Conservation (phyloP, 208 protist genomes). For the Trichomonas gallinae region DNA sequence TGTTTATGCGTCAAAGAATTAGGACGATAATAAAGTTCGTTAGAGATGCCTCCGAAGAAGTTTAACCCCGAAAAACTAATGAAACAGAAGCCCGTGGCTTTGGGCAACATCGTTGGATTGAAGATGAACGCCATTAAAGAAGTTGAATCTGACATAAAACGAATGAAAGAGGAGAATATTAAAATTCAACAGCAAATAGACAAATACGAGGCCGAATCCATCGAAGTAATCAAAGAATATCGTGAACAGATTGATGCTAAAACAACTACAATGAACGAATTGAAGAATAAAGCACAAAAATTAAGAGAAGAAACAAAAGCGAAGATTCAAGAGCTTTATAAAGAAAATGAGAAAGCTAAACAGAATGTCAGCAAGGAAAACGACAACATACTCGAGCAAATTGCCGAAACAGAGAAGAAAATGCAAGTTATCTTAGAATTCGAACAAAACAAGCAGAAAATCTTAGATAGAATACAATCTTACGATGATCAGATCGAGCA, state of each 20-base stretch:
- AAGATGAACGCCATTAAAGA: neutral
- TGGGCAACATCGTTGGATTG: neutral
- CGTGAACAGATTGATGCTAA: neutral
- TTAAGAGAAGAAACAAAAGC: neutral
- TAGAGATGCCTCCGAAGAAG: neutral
- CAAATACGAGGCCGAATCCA: neutral
- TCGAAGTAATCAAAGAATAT: neutral
- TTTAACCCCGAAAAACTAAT: neutral
- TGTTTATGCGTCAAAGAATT: no score
- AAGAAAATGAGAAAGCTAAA: neutral
- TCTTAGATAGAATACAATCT: neutral
- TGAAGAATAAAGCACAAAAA: neutral
- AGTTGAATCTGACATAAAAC: neutral
- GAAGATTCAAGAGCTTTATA: neutral
- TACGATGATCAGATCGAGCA: neutral
- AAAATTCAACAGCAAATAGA: neutral
- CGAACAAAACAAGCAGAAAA: neutral
- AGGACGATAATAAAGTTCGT: neutral
- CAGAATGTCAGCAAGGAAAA: neutral
- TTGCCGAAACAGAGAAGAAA: neutral
- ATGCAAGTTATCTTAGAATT: neutral
- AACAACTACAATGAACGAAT: neutral
- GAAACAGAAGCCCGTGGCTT: neutral
- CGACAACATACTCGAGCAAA: neutral
- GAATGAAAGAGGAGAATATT: neutral